Evolutionary conservation across 768 basidiomycete species (phyloP), one percentile per base, ranked within the genome.

Genomic region (Boletus vermiculosoides): DNA sequence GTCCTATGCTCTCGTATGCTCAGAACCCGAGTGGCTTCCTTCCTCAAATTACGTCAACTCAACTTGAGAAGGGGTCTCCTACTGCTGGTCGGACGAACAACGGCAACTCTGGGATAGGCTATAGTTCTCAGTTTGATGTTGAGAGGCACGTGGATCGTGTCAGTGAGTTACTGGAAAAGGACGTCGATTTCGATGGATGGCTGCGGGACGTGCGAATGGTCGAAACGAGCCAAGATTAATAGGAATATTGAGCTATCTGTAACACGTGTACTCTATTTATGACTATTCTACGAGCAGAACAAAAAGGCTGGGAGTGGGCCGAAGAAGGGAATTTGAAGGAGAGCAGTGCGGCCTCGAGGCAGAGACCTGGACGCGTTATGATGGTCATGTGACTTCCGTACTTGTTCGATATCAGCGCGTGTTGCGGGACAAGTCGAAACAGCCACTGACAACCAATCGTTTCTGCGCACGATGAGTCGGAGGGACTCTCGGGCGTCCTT

Each of bases 111-210:
- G 78, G 73, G 59, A 71, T 74, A 70, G 77, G 76, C 3, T 84
- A 78, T 62, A 83, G 79, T 57, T 84, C 85, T 5, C 84, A 85
- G 58, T 80, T 82, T 54, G 81, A 84, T 56, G 74, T 85, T 3
- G 81, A 84, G 62, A 76, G 73, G n/a, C 76, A 78, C 58, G 77
- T 83, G 18, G 79, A 80, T 46, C 67, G 75, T 59, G 83, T 84
- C 6, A 79, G 75, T 47, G 82, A 80, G 65, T 63, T 84, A 59
- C 69, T 86, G 58, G 81, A 83, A 65, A 76, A 76, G 59, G 86
- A 86, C 56, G 77, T 85, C 5, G 83, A 85, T 59, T 83, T 79
- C 59, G 77, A 74, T 37, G 78, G 75, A 9, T 85, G 82, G 83
- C 61, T 82, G 63, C 76, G 68, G 42, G 78, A 80, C 61, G 60